A percentile compares a stretch with the other conserved stretches of the same genome.
phyloP scores from a whole-genome alignment of 331 rosid genomes.

The Malus hybrid region DNA sequence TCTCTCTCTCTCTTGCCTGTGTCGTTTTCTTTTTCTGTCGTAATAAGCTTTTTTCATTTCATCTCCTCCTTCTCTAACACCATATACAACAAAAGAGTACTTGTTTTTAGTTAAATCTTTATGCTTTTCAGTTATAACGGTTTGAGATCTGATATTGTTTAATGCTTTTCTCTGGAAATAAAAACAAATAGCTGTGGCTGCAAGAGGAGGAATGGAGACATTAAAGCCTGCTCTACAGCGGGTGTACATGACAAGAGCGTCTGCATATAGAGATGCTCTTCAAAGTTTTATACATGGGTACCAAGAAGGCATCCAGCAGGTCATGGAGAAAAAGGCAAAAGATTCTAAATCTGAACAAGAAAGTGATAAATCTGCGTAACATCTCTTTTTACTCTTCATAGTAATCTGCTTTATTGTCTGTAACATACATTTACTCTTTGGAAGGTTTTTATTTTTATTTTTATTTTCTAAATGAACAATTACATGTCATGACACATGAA shows the following conservation, averaged over 20 bases:
- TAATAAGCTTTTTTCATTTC: background rate
- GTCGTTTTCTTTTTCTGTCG: background rate
- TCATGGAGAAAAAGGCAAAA: slow-evolving; percentile 40
- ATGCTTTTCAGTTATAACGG: background rate
- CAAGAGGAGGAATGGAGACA: slow-evolving; percentile 82
- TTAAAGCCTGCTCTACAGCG: slow-evolving; percentile 77
- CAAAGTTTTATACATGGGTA: slow-evolving; percentile 80
- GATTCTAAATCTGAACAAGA: slow-evolving; percentile 22
- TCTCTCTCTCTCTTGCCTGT: no score
- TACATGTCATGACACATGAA: no score
- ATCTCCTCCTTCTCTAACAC: background rate
- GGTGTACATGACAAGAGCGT: slow-evolving; percentile 76
- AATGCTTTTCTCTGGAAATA: slow-evolving; percentile 11
- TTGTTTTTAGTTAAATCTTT: background rate
- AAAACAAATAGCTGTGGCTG: slow-evolving; percentile 62
- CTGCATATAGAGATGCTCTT: slow-evolving; percentile 76
- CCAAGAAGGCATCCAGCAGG: slow-evolving; percentile 74
- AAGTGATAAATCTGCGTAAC: slow-evolving; percentile 14
- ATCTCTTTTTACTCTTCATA: background rate
- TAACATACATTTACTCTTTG: no score
- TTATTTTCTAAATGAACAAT: no score
- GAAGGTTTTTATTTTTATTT: no score
- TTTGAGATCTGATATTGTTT: background rate
- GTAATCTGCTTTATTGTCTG: no score
- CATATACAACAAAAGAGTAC: background rate